Base-by-base conservation (phyloP, 2,329 filamentous ascomycete genomes). In the Aspergillus nomiae region DNA sequence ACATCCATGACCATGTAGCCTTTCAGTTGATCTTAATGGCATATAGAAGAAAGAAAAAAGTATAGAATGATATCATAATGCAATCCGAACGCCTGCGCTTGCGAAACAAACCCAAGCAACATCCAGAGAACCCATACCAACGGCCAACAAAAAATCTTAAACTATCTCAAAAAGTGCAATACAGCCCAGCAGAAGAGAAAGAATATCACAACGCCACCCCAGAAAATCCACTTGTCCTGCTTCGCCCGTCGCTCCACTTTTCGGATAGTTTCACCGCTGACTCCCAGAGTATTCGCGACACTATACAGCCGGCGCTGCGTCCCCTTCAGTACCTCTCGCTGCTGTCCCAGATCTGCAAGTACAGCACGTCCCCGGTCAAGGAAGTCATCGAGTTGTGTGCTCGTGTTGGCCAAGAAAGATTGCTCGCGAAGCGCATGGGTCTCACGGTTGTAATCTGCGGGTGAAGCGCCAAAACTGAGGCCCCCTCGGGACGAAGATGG, bases 201-300 rank as follows among this genome's bases (percentile, higher is more conserved):
- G 78, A 99, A 99, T 41, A 95, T 79, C 6, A 96, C 79, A 3
- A 94, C 92, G 0, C 95, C 93, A 0, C 83, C 90, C 85, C 91
- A 91, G 77, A 99, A 99, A 41, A 99, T 96, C 93, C 94, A 98
- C 80, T 97, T 98, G 77, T 99, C 95, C 82, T 98, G 91, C 77
- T 89, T 91, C 57, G 95, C 93, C 66, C 95, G 85, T 70, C 95
- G 82, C 80, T 98, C 94, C 48, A 99, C 90, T 92, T 95, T 98
- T 54, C 95, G 89, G 68, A 99, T 99, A 2, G 95, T 99, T 76
- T 98, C 94, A 24, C 94, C 94, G 73, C 91, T 96, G 63, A 99
- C 87, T 0, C 95, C 95, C 55, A 99, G 81, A 26, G 95, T 98
- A 75, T 96, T 98, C 8, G 92, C 95, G 24, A 97, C 93, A 70